Percentiles rank a stretch among this genome's conserved stretches.
These are phyloP conservation scores for Crassisporium funariophilum DNA, from an alignment of 768 basidiomycete species.

Conservation along the genomic window DNA sequence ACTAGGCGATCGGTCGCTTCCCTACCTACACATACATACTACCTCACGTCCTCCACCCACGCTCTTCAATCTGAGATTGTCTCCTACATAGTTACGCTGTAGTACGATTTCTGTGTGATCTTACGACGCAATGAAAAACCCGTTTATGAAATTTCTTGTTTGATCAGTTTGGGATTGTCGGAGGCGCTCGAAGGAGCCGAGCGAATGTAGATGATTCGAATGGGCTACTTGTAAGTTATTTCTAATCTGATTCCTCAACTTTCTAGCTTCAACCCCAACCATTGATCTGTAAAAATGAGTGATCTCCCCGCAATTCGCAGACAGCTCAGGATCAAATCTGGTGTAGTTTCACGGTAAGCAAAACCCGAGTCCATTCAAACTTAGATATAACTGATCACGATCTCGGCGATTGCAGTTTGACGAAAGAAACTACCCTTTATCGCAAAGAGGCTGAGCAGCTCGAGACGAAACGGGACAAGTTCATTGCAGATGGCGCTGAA, in stretches of 20 bases:
- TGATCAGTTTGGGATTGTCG: too few relatives aligned
- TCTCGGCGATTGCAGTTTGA: constrained; percentile 42
- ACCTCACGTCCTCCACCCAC: constrained; percentile 19
- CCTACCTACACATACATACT: constrained; percentile 18
- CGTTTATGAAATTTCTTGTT: not conserved
- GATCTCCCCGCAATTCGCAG: constrained; percentile 52
- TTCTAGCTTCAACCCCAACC: constrained; percentile 3
- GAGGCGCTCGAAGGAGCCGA: too few relatives aligned
- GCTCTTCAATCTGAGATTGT: constrained; percentile 32
- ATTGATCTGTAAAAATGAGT: constrained; percentile 40
- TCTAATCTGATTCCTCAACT: constrained; percentile 4
- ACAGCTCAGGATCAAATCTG: constrained; percentile 79
- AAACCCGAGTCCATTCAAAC: not conserved
- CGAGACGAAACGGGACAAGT: constrained; percentile 59
- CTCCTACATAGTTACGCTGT: constrained; percentile 41
- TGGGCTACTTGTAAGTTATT: not conserved
- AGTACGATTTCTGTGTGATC: constrained; percentile 48
- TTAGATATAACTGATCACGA: not conserved
- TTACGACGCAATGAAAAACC: constrained; percentile 41
- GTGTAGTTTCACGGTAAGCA: constrained; percentile 63
- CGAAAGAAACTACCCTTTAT: constrained; percentile 72
- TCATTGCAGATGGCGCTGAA: constrained; percentile 61
- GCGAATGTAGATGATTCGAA: too few relatives aligned
- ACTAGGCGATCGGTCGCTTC: constrained; percentile 8
- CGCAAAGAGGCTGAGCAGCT: constrained; percentile 63